Evolutionary conservation across 768 basidiomycete species (phyloP).

Genomic region (Tylopilus vinaceipallidus): DNA sequence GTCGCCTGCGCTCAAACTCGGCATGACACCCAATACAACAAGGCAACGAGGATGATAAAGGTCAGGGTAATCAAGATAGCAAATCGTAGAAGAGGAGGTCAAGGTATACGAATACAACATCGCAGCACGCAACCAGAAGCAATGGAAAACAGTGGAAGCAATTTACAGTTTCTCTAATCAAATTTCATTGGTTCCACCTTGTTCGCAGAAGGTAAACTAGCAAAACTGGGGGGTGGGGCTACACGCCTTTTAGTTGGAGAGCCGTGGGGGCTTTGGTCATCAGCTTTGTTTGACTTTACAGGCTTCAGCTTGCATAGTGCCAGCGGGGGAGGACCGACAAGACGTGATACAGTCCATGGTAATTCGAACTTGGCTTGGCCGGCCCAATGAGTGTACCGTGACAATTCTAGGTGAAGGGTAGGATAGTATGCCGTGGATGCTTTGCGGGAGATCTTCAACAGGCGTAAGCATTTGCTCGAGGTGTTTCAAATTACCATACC

Average conservation of each 20-base stretch:
- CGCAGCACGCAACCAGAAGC: constrained; percentile 5
- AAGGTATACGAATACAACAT: constrained; percentile 9
- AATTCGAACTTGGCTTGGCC: constrained; percentile 67
- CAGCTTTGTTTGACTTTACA: constrained; percentile 13
- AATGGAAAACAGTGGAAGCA: not conserved
- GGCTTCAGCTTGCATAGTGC: constrained; percentile 46
- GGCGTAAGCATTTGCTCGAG: not conserved
- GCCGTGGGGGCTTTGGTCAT: constrained; percentile 17
- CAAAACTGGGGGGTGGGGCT: constrained; percentile 14
- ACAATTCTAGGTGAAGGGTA: constrained; percentile 88
- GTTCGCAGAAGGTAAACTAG: constrained; percentile 38
- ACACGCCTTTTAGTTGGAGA: constrained; percentile 28
- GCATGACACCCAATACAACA: constrained; percentile 22
- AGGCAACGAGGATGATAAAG: not conserved
- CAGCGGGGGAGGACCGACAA: constrained; percentile 77
- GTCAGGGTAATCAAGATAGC: constrained; percentile 14
- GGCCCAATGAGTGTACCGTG: constrained; percentile 77
- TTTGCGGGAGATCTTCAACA: constrained; percentile 81
- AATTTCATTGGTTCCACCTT: constrained; percentile 46
- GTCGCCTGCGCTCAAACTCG: constrained; percentile 9
- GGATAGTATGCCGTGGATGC: constrained; percentile 95
- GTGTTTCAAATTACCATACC: constrained; percentile 43
- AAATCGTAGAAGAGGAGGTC: constrained; percentile 2
- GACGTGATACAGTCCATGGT: constrained; percentile 76
- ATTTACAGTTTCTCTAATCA: constrained; percentile 23